Base-by-base conservation (phyloP, 345 rosid genomes). In the Salix suchowensis region DNA sequence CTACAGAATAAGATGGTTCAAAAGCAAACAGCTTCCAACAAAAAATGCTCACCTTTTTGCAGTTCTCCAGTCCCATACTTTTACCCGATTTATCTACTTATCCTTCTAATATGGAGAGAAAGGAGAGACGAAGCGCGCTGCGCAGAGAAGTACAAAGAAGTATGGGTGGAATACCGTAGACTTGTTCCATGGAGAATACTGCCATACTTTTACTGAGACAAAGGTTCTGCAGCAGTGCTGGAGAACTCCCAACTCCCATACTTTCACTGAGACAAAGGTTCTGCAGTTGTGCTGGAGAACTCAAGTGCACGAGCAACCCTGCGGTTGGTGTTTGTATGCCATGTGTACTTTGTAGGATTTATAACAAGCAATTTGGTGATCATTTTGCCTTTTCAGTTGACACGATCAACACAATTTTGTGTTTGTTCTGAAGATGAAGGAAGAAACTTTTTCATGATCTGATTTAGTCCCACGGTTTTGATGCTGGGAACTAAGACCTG, bases 161-260 rank as follows among this genome's bases (percentile, higher is more conserved):
- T 91, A 16, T 91, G 98, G 98, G 88, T 85, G 0, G 93, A 93
- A 79, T 96, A 93, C 68, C 58, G 94, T 42, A 85, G 86, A 70
- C 85, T 89, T 58, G 96, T 93, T 72, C 96, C 98, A 6, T 91
- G 92, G 92, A 96, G 99, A 83, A 96, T 96, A 85, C 81, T 91
- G 42, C 99, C 99, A 7, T 91, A 85, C 64, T 26, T 91, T n/a
- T 95, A 89, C 71, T 95, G 86, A 54, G 26, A n/a, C n/a, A 34
- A 77, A 52, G 26, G 16, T 26, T 68, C 34, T 68, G 26, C 30
- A 40, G 28, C 42, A 28, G 14, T 74, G 70, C 48, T 14, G 42
- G 12, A 34, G 37, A 34, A 86, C 81, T 91, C 39, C 99, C 99
- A 34, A 86, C 81, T 90, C 39, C 99, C 99, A 7, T 91, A 84